Evolutionary conservation across 1,139 yeast genomes (phyloP), one percentile per base, ranked within the genome.

Genomic region (Suhomyces wounanorum): DNA sequence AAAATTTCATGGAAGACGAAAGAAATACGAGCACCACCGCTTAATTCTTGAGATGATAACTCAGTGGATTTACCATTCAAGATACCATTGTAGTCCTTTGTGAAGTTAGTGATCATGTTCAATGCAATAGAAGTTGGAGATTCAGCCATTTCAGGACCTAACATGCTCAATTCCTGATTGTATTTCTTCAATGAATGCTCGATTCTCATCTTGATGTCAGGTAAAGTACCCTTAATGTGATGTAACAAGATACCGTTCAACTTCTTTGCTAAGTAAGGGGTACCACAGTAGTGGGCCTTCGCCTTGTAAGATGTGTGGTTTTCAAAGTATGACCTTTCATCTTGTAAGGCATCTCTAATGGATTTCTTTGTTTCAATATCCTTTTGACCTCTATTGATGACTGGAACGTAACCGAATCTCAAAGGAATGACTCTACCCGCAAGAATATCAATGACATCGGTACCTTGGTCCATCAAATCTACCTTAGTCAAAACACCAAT

Each of bases 1-100:
- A 85, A 94, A 53, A 94, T 88, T 73, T 94, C 99, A 68, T 94
- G 99, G 78, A 94, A 94, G 28, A 94, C 99, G 78, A 92, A 95
- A 31, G 96, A 87, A 59, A 94, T 89, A 79, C 99, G 89, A 1
- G 99, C 99, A 69, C 99, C 99, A 70, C 97, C 97, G 58, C 92
- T 85, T 60, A 91, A 80, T 70, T 91, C 97, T 67, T 84, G 84
- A 16, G 89, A 81, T 8, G 94, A 84, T 59, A 94, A 80, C 68
- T 94, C 98, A 66, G 84, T 90, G 16, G 96, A 86, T 69, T 90
- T 96, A 73, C 99, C 99, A 65, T 90, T 96, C 61, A 94, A 77
- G 49, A 94, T 89, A 13, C 96, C 95, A 58, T 84, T 86, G 71
- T 91, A 94, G 67, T 94, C 99, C 66, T 90, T 91, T 60, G 96